These are phyloP conservation scores for Nitzschia sp. DNA, from an alignment of 108 stramenopile species.

Conservation along the genomic window DNA sequence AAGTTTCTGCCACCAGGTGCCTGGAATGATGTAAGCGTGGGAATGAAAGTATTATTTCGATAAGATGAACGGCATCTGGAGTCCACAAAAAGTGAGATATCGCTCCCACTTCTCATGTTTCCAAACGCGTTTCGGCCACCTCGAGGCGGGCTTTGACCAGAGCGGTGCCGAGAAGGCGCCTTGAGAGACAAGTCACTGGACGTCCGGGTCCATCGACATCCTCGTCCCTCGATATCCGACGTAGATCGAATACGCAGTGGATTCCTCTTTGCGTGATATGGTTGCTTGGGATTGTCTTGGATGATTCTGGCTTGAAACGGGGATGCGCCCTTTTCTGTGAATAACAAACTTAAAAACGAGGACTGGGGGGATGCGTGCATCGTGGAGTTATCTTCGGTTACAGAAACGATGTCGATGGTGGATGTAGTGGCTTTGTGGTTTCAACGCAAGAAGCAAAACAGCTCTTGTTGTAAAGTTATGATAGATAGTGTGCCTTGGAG, in stretches of 20 bases:
- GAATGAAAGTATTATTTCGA: background rate
- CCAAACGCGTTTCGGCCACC: no score
- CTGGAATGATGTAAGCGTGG: background rate
- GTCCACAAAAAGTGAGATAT: background rate
- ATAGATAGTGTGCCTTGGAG: no score
- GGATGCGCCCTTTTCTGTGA: background rate
- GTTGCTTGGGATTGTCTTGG: constrained; percentile 10
- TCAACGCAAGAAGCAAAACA: no score
- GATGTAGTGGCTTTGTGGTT: no score
- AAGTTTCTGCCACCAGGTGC: background rate
- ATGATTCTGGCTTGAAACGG: background rate
- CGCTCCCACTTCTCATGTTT: no score
- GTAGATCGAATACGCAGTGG: background rate
- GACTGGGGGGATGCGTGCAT: constrained; percentile 2
- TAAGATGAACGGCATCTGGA: background rate
- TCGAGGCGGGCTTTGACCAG: no score
- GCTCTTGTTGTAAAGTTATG: no score
- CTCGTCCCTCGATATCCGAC: background rate
- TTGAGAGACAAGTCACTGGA: background rate
- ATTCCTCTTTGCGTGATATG: no score
- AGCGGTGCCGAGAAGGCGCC: background rate
- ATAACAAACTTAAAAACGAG: background rate
- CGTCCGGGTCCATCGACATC: background rate
- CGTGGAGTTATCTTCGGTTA: no score
- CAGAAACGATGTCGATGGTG: no score